A percentile compares a stretch with the other conserved stretches of the same genome.
Conservation (phyloP, 345 rosid genomes). For the Cardamine resedifolia region DNA sequence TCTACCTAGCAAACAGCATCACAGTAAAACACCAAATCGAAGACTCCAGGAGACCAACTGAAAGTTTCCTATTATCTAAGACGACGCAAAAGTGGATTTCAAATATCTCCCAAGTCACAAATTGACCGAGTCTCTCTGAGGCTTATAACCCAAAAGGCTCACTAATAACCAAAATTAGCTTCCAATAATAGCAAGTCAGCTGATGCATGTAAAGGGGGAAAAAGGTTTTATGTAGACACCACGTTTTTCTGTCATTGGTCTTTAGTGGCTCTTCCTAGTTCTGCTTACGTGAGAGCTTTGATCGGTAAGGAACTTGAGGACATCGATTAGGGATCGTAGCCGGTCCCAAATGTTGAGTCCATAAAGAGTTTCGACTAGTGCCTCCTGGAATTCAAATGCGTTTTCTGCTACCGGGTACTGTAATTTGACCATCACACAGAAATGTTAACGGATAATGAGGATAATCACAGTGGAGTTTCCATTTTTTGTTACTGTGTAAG, state of each 20-base stretch:
- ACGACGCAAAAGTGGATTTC: slow-evolving; percentile 8
- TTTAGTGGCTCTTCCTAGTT: slow-evolving; percentile 53
- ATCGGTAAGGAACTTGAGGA: slow-evolving; percentile 68
- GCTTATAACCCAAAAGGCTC: slow-evolving; percentile 19
- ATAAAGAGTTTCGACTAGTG: slow-evolving; percentile 78
- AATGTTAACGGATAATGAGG: not conserved
- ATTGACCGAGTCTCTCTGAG: slow-evolving; percentile 7
- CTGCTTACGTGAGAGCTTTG: slow-evolving; percentile 46
- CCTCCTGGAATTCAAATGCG: slow-evolving; percentile 83
- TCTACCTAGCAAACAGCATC: not conserved
- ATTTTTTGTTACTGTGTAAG: not conserved
- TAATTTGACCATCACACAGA: not conserved
- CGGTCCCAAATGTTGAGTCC: slow-evolving; percentile 92
- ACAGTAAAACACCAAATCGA: not conserved
- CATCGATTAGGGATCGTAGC: slow-evolving; percentile 67
- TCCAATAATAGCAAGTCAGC: slow-evolving; percentile 21
- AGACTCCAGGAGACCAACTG: not conserved
- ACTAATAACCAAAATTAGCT: slow-evolving; percentile 18
- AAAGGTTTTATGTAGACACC: not conserved
- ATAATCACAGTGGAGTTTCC: not conserved
- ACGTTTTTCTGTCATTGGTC: not conserved
- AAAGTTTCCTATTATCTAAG: not conserved
- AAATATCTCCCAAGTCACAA: slow-evolving; percentile 12
- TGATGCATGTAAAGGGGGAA: slow-evolving; percentile 6
- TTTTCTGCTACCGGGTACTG: slow-evolving; percentile 92